Conservation (phyloP, 306 rosid species). For the Castanospermum australe region DNA sequence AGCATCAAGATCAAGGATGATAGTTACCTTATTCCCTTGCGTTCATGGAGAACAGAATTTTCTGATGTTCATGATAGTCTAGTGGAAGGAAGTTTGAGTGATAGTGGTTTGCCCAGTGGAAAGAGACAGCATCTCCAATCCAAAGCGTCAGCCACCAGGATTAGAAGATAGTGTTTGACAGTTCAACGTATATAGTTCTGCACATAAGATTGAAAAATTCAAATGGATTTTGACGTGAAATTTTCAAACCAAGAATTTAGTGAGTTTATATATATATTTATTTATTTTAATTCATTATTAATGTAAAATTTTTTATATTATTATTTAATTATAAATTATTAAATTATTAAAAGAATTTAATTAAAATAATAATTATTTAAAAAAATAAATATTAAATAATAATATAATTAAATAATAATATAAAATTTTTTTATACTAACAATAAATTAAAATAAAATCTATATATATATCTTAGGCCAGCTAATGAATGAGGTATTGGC, state of each 20-base stretch:
- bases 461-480: not conserved
- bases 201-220: slow-evolving; percentile 8
- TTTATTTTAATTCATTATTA: too few species aligned
- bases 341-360: too few species aligned
- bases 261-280: too few species aligned
- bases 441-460: too few species aligned
- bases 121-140: slow-evolving; percentile 60
- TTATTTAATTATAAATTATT: too few species aligned
- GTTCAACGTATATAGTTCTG: slow-evolving; percentile 21
- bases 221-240: slow-evolving; percentile 5
- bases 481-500: not conserved
- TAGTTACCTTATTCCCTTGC: slow-evolving; percentile 66
- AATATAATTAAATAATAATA: too few species aligned
- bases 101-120: slow-evolving; percentile 62
- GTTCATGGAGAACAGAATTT: slow-evolving; percentile 66
- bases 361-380: too few species aligned
- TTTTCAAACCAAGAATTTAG: slow-evolving; percentile 5
- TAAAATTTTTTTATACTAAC: too few species aligned
- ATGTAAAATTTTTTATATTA: too few species aligned
- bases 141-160: slow-evolving; percentile 48
- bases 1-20: slow-evolving; percentile 82
- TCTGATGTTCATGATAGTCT: slow-evolving; percentile 61
- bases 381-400: too few species aligned
- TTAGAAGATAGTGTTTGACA: slow-evolving; percentile 42
- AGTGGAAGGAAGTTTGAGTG: slow-evolving; percentile 84